Evolutionary conservation across 331 rosid species (phyloP).

Genomic region (Phaseolus coccineus): DNA sequence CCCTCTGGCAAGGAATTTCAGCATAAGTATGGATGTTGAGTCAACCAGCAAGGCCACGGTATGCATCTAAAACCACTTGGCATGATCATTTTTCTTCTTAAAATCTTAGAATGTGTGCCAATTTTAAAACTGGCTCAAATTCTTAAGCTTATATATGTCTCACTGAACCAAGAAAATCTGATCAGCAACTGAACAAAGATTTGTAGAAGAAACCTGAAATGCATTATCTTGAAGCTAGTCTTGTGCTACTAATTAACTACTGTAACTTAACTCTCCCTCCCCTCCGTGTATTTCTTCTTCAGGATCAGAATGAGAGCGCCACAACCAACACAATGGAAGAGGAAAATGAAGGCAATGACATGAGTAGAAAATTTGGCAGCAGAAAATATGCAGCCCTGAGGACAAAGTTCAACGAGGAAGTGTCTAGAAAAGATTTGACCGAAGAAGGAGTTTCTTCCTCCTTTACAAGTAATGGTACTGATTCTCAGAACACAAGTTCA

Average conservation of each 20-base stretch:
- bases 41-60: conserved; percentile 57
- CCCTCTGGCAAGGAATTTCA: conserved; percentile 94
- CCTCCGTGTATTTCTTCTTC: background rate
- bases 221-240: conserved; percentile 18
- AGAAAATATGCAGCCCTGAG: conserved; percentile 65
- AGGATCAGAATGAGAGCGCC: conserved; percentile 46
- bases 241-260: background rate
- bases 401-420: conserved; percentile 58
- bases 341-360: conserved; percentile 49
- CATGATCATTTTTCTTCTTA: background rate
- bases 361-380: conserved; percentile 60
- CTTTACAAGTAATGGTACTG: conserved; percentile 49
- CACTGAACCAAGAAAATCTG: conserved; percentile 11
- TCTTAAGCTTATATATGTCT: background rate
- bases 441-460: conserved; percentile 54
- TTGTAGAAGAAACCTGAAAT: conserved; percentile 8
- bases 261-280: background rate
- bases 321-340: conserved; percentile 38
- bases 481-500: conserved; percentile 39
- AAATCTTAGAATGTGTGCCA: background rate
- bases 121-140: background rate
- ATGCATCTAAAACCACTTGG: conserved; percentile 25
- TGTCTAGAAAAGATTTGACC: conserved; percentile 45
- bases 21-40: conserved; percentile 59
- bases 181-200: background rate